Conservation (phyloP, 1,284 basidiomycete genomes). For the Malassezia dermatis region DNA sequence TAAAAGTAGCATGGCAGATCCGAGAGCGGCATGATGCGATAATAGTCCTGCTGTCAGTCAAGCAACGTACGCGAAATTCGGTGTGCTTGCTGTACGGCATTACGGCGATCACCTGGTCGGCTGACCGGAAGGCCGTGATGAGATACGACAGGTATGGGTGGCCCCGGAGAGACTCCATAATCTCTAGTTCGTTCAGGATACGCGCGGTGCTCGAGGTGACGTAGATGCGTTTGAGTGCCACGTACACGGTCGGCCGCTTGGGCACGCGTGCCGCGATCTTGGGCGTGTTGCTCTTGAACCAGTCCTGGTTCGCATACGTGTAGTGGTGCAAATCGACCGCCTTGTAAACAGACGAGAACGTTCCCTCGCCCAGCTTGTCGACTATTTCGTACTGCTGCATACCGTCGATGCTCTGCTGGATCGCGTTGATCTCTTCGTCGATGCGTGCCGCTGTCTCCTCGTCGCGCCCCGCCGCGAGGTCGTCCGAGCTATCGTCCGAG, state of each 20-base stretch:
- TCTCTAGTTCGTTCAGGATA: constrained; percentile 87
- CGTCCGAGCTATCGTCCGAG: constrained; percentile 1
- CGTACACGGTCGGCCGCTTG: constrained; percentile 54
- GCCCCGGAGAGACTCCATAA: constrained; percentile 64
- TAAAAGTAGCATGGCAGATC: constrained; percentile 78
- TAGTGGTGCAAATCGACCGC: constrained; percentile 72
- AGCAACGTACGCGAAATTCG: constrained; percentile 70
- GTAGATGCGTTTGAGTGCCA: constrained; percentile 93
- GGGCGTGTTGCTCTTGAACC: constrained; percentile 50
- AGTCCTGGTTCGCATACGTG: constrained; percentile 67
- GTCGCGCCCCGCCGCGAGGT: constrained; percentile 11
- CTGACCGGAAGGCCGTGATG: constrained; percentile 81
- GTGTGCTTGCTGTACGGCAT: constrained; percentile 88
- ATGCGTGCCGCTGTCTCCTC: constrained; percentile 25
- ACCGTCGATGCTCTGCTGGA: constrained; percentile 62
- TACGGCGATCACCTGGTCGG: constrained; percentile 85
- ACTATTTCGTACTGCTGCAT: constrained; percentile 65
- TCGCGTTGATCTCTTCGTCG: constrained; percentile 52
- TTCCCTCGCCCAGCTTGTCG: constrained; percentile 83
- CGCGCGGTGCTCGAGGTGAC: constrained; percentile 86
- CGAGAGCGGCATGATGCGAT: constrained; percentile 59
- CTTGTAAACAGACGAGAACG: constrained; percentile 97
- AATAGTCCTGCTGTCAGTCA: constrained; percentile 58
- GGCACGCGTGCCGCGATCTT: constrained; percentile 6
- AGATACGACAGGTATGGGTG: constrained; percentile 55